A percentile compares a stretch with the other conserved stretches of the same genome.
Evolutionary conservation across 2,329 filamentous ascomycete species (phyloP).

Genomic region (Alternaria tenuissima): DNA sequence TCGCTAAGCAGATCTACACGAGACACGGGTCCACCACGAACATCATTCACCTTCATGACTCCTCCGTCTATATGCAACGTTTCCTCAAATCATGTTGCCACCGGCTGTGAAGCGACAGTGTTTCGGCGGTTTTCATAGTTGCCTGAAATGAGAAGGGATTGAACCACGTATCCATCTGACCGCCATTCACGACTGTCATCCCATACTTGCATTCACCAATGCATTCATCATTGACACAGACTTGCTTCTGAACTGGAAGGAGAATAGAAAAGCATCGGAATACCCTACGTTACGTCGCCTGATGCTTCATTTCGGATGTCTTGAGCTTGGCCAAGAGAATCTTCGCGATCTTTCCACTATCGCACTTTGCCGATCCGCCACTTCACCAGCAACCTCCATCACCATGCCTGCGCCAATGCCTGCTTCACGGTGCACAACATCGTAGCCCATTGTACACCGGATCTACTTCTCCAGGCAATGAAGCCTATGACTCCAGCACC

Average conservation of each 20-base stretch:
- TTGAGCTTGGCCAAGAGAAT: not conserved
- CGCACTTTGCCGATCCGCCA: not conserved
- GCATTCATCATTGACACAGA: not conserved
- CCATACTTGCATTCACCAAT: not conserved
- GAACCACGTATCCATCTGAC: not conserved
- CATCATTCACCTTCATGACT: constrained; percentile 11
- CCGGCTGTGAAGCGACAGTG: not conserved
- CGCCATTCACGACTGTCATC: not conserved
- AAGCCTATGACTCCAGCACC: constrained; percentile 1
- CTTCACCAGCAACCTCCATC: not conserved
- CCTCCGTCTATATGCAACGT: constrained; percentile 13
- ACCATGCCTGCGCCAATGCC: not conserved
- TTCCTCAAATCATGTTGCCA: not conserved
- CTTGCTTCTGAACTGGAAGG: not conserved
- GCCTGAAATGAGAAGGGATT: not conserved
- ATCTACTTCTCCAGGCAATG: constrained; percentile 5
- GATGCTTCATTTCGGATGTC: not conserved
- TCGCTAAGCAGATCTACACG: constrained; percentile 9
- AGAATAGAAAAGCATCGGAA: not conserved
- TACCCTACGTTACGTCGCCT: not conserved
- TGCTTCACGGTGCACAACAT: not conserved
- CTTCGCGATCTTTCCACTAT: constrained; percentile 1
- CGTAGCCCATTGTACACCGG: not conserved
- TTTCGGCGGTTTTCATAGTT: not conserved
- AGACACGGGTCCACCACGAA: constrained; percentile 5